Base-by-base conservation (phyloP, 495 filamentous ascomycete genomes). In the Neurospora sp. region DNA sequence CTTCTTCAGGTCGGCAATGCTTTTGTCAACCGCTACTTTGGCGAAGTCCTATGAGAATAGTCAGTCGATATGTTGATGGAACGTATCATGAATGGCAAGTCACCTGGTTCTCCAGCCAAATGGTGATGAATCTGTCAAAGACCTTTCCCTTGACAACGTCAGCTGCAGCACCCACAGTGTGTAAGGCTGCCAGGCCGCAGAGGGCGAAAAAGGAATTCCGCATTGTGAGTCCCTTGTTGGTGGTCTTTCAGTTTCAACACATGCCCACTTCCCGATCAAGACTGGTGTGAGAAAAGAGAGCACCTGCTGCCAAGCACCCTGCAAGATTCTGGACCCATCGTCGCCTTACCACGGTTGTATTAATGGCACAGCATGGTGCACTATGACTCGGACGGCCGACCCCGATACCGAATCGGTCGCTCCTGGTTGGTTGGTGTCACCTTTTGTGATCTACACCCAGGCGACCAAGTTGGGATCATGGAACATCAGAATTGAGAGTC, bases 101-200 rank as follows among this genome's bases (percentile, higher is more conserved):
- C n/a, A 83, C 83, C 81, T 85, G 80, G 75, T 92, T 93, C 80
- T 93, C 91, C 9, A 93, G 84, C 90, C 90, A 93, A 71, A 93
- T 88, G 20, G 88, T 88, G 72, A 89, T 86, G 73, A 93, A 87
- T 10, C 88, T 83, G 79, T 93, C 85, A 78, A 92, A 93, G 18
- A 83, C 88, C 75, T 84, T 83, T 45, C 91, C 91, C 0, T 82
- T 83, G 18, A 88, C 83, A 69, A 83, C 38, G 2, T 75, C 18
- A 20, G 45, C 70, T 9, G 74, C 76, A 37, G 71, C 71, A 7
- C 12, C 14, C 22, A 59, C 71, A 27, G 53, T 65, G 53, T 37
- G 53, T 0, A 65, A 65, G 27, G 53, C 53, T 35, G 53, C 3
- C 27, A 65, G 53, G 5, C 53, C 53, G 53, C 53, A 65, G 16